Base-by-base conservation (phyloP, 805 yeast species). In the Teunomyces stri region DNA sequence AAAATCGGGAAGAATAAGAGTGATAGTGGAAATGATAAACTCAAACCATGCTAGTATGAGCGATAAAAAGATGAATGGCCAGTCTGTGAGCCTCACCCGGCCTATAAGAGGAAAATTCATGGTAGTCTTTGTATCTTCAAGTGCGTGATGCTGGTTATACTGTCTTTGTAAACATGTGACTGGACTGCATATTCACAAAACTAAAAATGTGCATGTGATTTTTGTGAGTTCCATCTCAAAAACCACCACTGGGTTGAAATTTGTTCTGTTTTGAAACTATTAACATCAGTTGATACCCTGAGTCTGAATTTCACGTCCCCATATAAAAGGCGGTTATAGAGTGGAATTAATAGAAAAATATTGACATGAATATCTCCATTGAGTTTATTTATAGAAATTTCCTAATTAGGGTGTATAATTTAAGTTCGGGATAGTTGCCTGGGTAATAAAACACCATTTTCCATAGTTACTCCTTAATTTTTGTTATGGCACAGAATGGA, bases 31-130 rank as follows among this genome's bases (percentile, higher is more conserved):
- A 12, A 76, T 55, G 9, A 76, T 53, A 42, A 72, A 74, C 53
- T 81, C 87, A 2, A 72, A 38, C 72, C 81, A 79, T 1, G 81
- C 75, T 21, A 78, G 59, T 5, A 73, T 15, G 43, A 81, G 64
- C 7, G 80, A 75, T 0, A 70, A 44, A 3, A 70, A 40, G 10
- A 78, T 70, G 9, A 79, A 62, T 2, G 79, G 74, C 74, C 82
- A 78, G 56, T 81, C 85, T 5, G 66, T 47, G 5, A 75, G 34
- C 3, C 77, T 66, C 35, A 81, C 60, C 45, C 84, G 62, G 4
- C 81, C 51, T 13, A 48, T 10, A 12, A 45, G 27, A 9, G 48
- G 51, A 53, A 20, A 57, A 45, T 28, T 25, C 48, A 45, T 48
- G 6, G 13, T 35, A 21, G 34, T 20, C 37, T 29, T 27, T 20